Percentiles rank a stretch among this genome's conserved stretches.
Conservation (phyloP, 228 moss, liverwort and hornwort species). For the Sphagnum fallax region DNA sequence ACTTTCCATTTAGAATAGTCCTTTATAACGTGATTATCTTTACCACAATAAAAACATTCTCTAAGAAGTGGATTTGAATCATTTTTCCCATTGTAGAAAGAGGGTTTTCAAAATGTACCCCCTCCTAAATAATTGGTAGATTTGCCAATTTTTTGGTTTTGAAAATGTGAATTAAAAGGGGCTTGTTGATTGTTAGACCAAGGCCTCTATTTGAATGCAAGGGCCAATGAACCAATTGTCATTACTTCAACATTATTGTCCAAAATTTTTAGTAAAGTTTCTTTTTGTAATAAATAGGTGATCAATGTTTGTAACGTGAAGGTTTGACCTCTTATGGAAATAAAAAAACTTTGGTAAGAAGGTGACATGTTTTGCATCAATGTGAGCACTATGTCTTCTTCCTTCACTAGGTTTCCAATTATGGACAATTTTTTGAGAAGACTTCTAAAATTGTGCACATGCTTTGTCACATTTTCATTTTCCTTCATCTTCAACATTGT, state of each 20-base stretch:
- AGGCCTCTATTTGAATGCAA: neutral
- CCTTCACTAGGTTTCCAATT: neutral
- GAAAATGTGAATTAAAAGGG: neutral
- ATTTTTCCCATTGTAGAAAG: neutral
- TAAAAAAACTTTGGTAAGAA: neutral
- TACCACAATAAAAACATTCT: neutral
- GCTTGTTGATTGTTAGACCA: neutral
- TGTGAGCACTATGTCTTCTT: neutral
- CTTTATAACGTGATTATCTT: neutral
- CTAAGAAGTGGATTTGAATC: neutral
- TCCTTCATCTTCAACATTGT: constrained; percentile 1
- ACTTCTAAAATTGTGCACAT: neutral
- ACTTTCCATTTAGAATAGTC: neutral
- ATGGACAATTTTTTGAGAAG: constrained; percentile 1
- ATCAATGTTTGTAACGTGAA: neutral
- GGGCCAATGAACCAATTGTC: neutral
- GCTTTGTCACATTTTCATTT: neutral
- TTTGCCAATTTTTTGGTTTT: neutral
- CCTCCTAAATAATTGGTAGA: neutral
- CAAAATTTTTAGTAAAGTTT: neutral
- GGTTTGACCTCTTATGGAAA: neutral
- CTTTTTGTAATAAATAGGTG: neutral
- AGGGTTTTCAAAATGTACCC: neutral
- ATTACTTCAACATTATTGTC: neutral
- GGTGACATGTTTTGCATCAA: constrained; percentile 3